Percentiles rank a stretch among this genome's conserved stretches.
These are phyloP conservation scores for Pelargonium australe DNA, from an alignment of 441 rosid species.

Conservation along the genomic window DNA sequence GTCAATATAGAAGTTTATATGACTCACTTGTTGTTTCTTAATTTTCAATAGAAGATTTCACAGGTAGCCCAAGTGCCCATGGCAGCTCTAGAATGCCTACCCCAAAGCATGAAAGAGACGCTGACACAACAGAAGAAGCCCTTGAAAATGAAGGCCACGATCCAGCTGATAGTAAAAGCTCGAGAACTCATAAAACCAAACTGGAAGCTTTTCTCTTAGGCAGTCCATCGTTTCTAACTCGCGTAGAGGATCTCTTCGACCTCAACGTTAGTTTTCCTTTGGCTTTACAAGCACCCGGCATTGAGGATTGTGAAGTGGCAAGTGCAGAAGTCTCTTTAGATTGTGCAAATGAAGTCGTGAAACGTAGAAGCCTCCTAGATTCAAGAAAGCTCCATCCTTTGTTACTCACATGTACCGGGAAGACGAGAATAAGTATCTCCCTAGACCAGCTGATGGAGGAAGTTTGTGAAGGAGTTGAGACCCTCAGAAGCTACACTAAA, in stretches of 20 bases:
- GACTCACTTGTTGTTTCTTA: constrained; percentile 4
- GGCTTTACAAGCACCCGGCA: constrained; percentile 18
- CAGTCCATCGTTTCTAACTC: constrained; percentile 40
- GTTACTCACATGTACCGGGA: constrained; percentile 15
- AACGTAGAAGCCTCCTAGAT: constrained; percentile 42
- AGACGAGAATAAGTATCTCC: constrained; percentile 27
- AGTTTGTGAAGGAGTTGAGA: constrained; percentile 40
- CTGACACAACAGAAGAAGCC: constrained; percentile 18
- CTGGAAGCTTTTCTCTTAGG: constrained; percentile 40
- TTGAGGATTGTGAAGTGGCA: constrained; percentile 11
- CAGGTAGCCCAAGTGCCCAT: constrained; percentile 26
- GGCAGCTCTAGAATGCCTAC: constrained; percentile 16
- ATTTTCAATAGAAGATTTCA: constrained; percentile 31
- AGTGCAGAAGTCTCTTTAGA: constrained; percentile 42
- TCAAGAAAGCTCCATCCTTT: constrained; percentile 26
- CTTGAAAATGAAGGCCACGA: constrained; percentile 12
- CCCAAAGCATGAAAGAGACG: constrained; percentile 17
- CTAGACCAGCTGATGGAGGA: constrained; percentile 53
- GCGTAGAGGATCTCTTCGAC: constrained; percentile 42
- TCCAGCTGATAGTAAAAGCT: constrained; percentile 15
- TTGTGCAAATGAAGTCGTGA: constrained; percentile 51
- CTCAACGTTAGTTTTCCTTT: constrained; percentile 25
- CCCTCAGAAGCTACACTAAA: constrained; percentile 37
- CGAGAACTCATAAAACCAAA: constrained; percentile 21
- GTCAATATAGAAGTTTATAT: constrained; percentile 5